phyloP scores from a whole-genome alignment of 179 eudicot genomes.

The Heliamphora pulchella region DNA sequence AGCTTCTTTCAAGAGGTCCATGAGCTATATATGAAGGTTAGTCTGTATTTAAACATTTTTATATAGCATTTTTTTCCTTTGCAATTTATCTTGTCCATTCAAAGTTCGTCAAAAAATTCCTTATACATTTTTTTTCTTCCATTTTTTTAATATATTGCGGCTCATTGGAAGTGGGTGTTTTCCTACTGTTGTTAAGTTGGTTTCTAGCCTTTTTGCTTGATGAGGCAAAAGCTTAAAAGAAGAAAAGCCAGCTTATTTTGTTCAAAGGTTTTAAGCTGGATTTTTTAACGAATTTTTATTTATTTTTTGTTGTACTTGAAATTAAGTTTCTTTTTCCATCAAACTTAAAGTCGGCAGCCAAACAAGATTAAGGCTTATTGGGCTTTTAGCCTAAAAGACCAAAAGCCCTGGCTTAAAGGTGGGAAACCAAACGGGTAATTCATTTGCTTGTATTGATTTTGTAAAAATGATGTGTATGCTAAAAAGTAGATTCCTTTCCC shows the following conservation, averaged over 20 bases:
- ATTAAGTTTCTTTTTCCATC: too few relatives aligned
- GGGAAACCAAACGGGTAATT: neutral
- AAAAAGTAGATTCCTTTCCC: neutral
- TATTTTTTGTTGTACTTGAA: too few relatives aligned
- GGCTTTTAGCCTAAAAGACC: too few relatives aligned
- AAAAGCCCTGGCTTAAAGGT: too few relatives aligned
- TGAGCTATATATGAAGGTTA: conserved; percentile 89
- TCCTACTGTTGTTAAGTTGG: too few relatives aligned
- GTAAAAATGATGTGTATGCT: neutral
- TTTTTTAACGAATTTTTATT: too few relatives aligned
- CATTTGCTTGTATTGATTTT: neutral
- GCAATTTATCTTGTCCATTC: neutral
- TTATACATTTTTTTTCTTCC: neutral
- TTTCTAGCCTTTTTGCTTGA: too few relatives aligned
- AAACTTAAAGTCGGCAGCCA: too few relatives aligned
- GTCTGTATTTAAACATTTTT: conserved; percentile 6
- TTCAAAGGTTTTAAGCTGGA: too few relatives aligned
- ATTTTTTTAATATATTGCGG: neutral
- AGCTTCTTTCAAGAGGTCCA: conserved; percentile 98
- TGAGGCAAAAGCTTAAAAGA: too few relatives aligned
- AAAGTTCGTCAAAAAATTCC: neutral
- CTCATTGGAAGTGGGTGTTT: neutral
- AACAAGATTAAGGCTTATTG: too few relatives aligned
- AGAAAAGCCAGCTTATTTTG: too few relatives aligned
- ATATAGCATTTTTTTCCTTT: neutral